Conservation (phyloP, 164 flowering plant genomes). For the Saururus chinensis region DNA sequence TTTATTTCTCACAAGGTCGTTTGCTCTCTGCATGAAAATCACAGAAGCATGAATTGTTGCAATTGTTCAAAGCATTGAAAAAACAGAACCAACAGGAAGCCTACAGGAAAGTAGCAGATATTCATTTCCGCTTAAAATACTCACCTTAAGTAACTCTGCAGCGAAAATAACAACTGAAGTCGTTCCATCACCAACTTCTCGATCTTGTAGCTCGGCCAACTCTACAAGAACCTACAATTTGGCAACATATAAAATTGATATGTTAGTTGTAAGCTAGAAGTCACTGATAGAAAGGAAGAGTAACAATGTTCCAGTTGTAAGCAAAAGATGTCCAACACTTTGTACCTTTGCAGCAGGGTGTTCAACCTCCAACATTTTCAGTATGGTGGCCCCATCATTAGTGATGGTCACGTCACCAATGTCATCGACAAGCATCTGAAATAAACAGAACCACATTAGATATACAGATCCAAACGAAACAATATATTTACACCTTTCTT, state of each 20-base stretch:
- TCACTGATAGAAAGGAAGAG: not conserved
- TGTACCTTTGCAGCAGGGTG: conserved; percentile 99
- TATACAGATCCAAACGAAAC: not conserved
- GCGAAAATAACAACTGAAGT: conserved; percentile 97
- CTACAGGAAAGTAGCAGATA: not conserved
- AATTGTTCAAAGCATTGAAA: not conserved
- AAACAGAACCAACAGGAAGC: not conserved
- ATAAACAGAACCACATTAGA: not conserved
- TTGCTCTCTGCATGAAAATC: conserved; percentile 69
- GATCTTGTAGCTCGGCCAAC: conserved; percentile 97
- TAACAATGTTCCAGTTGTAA: conserved; percentile 1
- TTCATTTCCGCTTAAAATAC: not conserved
- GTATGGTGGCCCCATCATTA: conserved; percentile 98
- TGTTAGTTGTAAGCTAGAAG: not conserved
- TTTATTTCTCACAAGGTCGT: conserved; percentile 88
- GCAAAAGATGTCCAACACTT: not conserved
- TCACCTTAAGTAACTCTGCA: conserved; percentile 88
- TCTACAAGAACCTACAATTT: conserved; percentile 76
- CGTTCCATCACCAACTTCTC: conserved; percentile 99
- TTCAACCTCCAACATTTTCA: conserved; percentile 96
- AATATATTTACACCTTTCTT: not conserved
- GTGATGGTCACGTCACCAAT: conserved; percentile 98
- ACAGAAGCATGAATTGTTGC: not conserved
- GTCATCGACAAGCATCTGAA: conserved; percentile 98
- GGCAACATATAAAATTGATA: not conserved